A percentile compares a stretch with the other conserved stretches of the same genome.
Conservation (phyloP, 1,284 basidiomycete genomes). For the Butyriboletus appendiculatus region DNA sequence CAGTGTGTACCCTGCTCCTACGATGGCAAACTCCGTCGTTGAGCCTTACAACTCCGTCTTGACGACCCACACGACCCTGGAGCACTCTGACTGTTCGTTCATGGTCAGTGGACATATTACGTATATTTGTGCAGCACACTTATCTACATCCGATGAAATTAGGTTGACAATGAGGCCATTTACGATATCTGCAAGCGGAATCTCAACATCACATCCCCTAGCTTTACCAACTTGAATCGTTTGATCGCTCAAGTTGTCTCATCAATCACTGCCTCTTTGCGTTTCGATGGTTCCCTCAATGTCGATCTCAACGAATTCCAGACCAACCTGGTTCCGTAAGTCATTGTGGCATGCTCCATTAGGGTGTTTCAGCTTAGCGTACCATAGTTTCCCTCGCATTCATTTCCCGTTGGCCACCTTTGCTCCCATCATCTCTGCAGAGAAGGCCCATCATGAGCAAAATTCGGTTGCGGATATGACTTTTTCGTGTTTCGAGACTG, state of each 20-base stretch:
- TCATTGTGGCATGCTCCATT: conserved; percentile 10
- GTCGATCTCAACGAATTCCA: conserved; percentile 95
- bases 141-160: conserved; percentile 4
- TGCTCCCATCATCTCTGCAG: conserved; percentile 84
- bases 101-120: conserved; percentile 59
- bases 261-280: conserved; percentile 70
- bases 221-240: conserved; percentile 88
- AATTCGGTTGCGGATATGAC: conserved; percentile 95
- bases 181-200: conserved; percentile 97
- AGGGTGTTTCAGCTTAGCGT: conserved; percentile 21
- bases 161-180: conserved; percentile 93
- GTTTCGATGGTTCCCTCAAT: conserved; percentile 88
- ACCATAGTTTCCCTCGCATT: conserved; percentile 68
- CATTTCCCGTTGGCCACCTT: conserved; percentile 93
- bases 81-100: conserved; percentile 99
- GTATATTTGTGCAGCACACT: background rate
- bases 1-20: conserved; percentile 95
- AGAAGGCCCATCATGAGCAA: conserved; percentile 86
- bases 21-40: conserved; percentile 95
- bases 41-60: conserved; percentile 99
- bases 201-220: conserved; percentile 76
- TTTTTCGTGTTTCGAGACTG: conserved; percentile 90
- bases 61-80: conserved; percentile 98
- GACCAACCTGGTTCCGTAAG: conserved; percentile 82
- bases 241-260: conserved; percentile 91